Evolutionary conservation across 129 eudicot species (phyloP), one percentile per base, ranked within the genome.

Genomic region (Sambucus nigra): DNA sequence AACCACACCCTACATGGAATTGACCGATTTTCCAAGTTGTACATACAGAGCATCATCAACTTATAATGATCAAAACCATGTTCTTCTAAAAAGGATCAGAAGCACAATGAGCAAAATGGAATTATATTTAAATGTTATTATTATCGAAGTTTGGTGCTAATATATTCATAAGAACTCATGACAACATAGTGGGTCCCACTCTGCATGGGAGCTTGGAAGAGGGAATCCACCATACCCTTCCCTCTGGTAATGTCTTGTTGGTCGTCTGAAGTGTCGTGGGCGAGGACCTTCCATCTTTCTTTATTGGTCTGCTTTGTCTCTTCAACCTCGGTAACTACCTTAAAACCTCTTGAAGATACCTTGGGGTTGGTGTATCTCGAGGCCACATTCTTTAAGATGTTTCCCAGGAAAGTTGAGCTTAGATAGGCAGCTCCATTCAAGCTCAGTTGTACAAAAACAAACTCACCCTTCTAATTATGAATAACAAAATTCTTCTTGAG

Each of bases 181-280:
- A 91, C 65, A 20, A 94, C 78, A 18, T 55, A 62, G 58, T 91
- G 99, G 54, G 99, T 91, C 13, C 95, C 99, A 27, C 38, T 53
- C 2, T 72, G 89, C 57, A 51, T 55, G 51, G 99, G 99, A 61
- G 99, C 99, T 61, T 91, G 99, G 84, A 91, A 91, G 63, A 91
- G 86, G 4, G 84, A 22, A 55, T 86, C 94, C 1, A 79, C 95
- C 86, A 82, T 63, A 58, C 99, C 99, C 73, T 91, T 91, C 1
- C 95, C 99, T 47, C 95, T 76, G 25, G 95, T 64, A 49, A 91
- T 91, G 58, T 91, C 99, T 57, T 86, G 99, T 62, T 91, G 99
- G 56, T 91, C 99, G 39, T 91, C 99, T 6, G 99, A 91, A 0
- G 59, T 57, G 52, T 91, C 95, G 33, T 20, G 35, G 16, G 60